Evolutionary conservation across 305 asterid species (phyloP), one percentile per base, ranked within the genome.

Genomic region (Ruellia speciosa): DNA sequence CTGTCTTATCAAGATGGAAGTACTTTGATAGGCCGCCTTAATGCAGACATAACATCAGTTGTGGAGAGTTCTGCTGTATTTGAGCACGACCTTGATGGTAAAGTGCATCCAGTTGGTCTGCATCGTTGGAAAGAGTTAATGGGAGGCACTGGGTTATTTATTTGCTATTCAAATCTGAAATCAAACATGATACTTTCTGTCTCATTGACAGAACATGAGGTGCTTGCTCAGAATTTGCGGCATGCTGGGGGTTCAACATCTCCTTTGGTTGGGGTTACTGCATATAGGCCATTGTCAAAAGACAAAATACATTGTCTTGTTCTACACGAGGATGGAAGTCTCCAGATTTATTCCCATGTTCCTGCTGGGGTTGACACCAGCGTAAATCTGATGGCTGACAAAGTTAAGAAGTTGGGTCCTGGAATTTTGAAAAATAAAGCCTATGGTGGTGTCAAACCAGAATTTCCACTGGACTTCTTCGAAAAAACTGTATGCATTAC

Each of bases 241-340:
- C 84, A 82, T 65, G 70, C 88, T 43, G 95, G 75, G 62, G 92
- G 94, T 71, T 85, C 97, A 56, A 71, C 90, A 37, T 85, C 99
- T 54, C 77, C 94, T 52, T 77, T 86, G 83, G 99, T 93, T 71
- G 99, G 99, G 69, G 78, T 93, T 54, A 80, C 96, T 58, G 93
- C 97, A 51, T 87, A 93, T 73, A 93, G 84, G 80, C 96, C 97
- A 71, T 72, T 93, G 76, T 86, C 99, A 60, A 93, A 93, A 77
- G 99, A 93, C 72, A 93, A 93, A 83, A 75, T 87, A 65, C 94
- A 93, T 75, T 84, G 97, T 75, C 93, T 93, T 74, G 79, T 83
- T 73, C 74, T 93, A 75, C 96, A 89, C 80, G 99, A 93, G 58
- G 99, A 93, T 80, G 99, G 99, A 70, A 93, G 99, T 76, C 99